Evolutionary conservation across 169 alveolate genomes (phyloP).

Genomic region (Sarcocystis neurona): DNA sequence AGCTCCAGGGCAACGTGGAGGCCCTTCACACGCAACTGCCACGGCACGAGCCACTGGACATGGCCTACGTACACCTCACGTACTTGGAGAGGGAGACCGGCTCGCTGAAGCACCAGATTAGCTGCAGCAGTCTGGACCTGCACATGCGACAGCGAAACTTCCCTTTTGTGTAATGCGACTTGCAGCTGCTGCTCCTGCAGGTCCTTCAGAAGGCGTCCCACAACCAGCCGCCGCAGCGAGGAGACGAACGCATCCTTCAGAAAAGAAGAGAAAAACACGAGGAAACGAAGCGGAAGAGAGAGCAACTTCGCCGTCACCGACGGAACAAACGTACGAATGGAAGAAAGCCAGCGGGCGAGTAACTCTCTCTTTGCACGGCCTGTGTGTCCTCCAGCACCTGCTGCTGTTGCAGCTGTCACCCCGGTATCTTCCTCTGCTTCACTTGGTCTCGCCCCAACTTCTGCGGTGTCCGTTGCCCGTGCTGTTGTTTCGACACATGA

Average conservation of each 20-base stretch:
- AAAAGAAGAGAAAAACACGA: constrained; percentile 17
- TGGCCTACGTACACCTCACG: constrained; percentile 25
- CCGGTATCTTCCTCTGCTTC: no score
- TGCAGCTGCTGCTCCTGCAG: constrained; percentile 33
- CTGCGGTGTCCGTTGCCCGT: no score
- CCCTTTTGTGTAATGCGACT: not conserved
- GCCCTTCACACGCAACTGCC: constrained; percentile 32
- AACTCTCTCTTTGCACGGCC: no score
- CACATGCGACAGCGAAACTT: constrained; percentile 16
- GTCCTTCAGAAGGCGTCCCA: constrained; percentile 5
- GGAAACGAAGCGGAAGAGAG: constrained; percentile 1
- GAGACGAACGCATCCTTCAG: constrained; percentile 25
- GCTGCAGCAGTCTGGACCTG: constrained; percentile 33
- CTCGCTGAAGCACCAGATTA: constrained; percentile 1
- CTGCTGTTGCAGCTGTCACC: no score
- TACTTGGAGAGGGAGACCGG: not conserved
- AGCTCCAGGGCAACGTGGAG: constrained; percentile 18
- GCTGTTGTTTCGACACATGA: no score
- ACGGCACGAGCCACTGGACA: constrained; percentile 33
- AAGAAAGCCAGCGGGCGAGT: no score
- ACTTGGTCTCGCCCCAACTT: no score
- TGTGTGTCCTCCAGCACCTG: no score
- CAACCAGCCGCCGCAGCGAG: constrained; percentile 19
- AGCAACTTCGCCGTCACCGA: no score
- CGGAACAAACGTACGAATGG: no score